Evolutionary conservation across 805 yeast species (phyloP).

Genomic region (Candida dendrica): DNA sequence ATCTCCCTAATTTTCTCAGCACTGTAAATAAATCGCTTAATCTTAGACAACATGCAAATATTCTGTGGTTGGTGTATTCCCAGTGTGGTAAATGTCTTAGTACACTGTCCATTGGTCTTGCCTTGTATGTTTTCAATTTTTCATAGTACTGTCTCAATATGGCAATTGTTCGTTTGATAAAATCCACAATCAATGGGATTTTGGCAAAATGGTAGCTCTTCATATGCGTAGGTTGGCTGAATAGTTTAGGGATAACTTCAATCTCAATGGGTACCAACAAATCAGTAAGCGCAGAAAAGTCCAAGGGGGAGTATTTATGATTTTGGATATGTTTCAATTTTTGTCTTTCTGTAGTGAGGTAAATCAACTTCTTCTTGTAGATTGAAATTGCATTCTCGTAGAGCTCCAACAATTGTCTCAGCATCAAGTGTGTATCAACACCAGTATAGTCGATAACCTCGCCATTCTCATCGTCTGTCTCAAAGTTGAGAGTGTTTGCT

Average conservation of each 20-base stretch:
- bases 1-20: slow-evolving; percentile 34
- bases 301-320: slow-evolving; percentile 21
- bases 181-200: slow-evolving; percentile 17
- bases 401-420: slow-evolving; percentile 10
- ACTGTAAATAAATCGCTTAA: slow-evolving; percentile 36
- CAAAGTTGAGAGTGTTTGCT: slow-evolving; percentile 14
- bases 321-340: slow-evolving; percentile 22
- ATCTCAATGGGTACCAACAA: slow-evolving; percentile 25
- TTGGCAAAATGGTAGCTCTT: slow-evolving; percentile 21
- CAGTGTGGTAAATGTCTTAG: slow-evolving; percentile 28
- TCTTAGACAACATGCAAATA: slow-evolving; percentile 30
- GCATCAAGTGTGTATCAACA: slow-evolving; percentile 3
- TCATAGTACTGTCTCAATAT: slow-evolving; percentile 15
- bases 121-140: slow-evolving; percentile 20
- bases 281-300: slow-evolving; percentile 23
- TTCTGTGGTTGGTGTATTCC: slow-evolving; percentile 38
- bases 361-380: slow-evolving; percentile 23
- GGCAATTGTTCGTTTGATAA: slow-evolving; percentile 18
- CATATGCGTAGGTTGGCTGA: slow-evolving; percentile 19
- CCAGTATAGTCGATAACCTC: slow-evolving; percentile 5
- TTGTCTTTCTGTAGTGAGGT: slow-evolving; percentile 21
- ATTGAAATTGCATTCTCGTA: slow-evolving; percentile 21
- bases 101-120: slow-evolving; percentile 10
- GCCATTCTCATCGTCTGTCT: slow-evolving; percentile 15
- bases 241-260: slow-evolving; percentile 27